Conservation (phyloP, 495 filamentous ascomycete genomes). For the Friedmanniomyces simplex region DNA sequence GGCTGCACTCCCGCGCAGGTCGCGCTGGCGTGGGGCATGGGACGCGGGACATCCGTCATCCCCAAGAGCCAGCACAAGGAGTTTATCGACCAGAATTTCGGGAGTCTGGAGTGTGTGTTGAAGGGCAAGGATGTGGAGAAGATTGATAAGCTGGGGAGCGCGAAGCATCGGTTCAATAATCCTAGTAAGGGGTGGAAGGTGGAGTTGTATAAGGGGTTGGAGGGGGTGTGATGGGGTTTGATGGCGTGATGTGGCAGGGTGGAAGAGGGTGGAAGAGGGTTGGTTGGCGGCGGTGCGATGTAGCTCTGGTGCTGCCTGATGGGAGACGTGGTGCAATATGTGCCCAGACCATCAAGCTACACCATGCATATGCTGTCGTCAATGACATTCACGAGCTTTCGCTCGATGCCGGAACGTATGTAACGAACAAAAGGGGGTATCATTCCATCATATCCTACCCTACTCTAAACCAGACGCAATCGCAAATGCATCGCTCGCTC, state of each 20-base stretch:
- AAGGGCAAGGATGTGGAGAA: constrained; percentile 23
- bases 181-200: constrained; percentile 29
- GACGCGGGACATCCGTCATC: constrained; percentile 26
- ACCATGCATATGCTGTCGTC: no score
- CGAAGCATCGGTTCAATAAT: constrained; percentile 30
- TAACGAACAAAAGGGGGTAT: background rate
- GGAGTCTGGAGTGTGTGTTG: constrained; percentile 17
- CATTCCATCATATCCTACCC: background rate
- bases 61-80: constrained; percentile 26
- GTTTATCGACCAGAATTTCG: constrained; percentile 24
- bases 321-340: no score
- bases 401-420: no score
- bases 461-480: background rate
- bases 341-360: no score
- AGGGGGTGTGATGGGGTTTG: constrained; percentile 14
- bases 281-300: background rate
- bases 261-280: background rate
- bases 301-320: no score
- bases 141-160: constrained; percentile 25
- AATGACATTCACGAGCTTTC: no score
- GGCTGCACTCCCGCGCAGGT: constrained; percentile 27
- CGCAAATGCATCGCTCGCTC: background rate
- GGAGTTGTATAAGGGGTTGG: constrained; percentile 29
- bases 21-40: constrained; percentile 27
- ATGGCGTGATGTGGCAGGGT: background rate